Base-by-base conservation (phyloP, 768 basidiomycete genomes). In the Agrocybe praecox region DNA sequence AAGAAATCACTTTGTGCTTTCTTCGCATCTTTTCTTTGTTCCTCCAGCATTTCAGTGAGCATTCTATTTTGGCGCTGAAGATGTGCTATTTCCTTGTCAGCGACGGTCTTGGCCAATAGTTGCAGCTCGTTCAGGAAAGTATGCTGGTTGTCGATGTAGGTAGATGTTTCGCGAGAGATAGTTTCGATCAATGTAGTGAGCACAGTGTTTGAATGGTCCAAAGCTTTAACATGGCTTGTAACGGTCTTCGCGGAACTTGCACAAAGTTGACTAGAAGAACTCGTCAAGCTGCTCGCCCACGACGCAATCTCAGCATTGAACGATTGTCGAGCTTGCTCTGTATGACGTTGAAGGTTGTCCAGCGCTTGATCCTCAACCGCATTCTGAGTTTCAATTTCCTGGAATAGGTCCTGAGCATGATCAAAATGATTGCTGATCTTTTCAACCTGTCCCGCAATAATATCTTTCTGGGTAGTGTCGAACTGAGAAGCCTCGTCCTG, bases 11-110 rank as follows among this genome's bases (percentile, higher is more conserved):
- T 85, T 56, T 86, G 89, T 1, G 89, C 83, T 48, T 79, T 82
- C 22, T 88, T 84, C 0, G 88, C 81, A 57, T 85, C 88, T 14
- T 69, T 66, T 67, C 83, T 84, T 69, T 96, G 92, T 15, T 80
- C 71, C 58, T 85, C 82, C 12, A 96, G 74, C 61, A 92, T 72
- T 43, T 77, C 76, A 7, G 73, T 70, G 42, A 97, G 77, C 9
- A 79, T 72, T 24, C 78, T 76, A 65, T 96, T 96, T 69, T 96
- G 92, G 52, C 81, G 76, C 60, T 81, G 81, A 75, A 95, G 76
- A 21, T 84, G 83, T 6, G 70, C 66, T 43, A 90, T 80, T 74
- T 92, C 86, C 48, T 60, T 47, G n/a, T 51, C 24, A 7, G 60
- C 58, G 14, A 80, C 74, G 50, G 72, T 75, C 23, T 81, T 78